A percentile compares a stretch with the other conserved stretches of the same genome.
These are phyloP conservation scores for Paracorniculantispora psalliotae DNA, from an alignment of 2,329 filamentous ascomycete species.

Conservation along the genomic window DNA sequence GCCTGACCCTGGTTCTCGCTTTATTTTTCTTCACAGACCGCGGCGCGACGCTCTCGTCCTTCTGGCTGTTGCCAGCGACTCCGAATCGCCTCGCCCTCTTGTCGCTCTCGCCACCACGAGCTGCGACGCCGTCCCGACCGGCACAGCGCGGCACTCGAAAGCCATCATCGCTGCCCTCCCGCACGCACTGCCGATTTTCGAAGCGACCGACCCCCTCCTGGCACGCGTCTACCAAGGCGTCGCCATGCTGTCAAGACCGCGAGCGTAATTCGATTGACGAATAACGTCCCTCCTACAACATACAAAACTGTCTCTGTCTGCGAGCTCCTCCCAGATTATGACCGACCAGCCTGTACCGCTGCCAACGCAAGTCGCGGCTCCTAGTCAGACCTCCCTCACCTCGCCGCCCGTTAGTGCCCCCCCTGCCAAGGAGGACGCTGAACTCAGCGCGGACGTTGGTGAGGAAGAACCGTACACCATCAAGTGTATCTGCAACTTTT, in stretches of 20 bases:
- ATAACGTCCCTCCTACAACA: constrained; percentile 29
- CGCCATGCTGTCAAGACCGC: constrained; percentile 55
- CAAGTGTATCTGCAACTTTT: constrained; percentile 93
- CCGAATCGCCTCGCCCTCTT: background rate
- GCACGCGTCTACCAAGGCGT: constrained; percentile 43
- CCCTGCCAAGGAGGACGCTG: constrained; percentile 36
- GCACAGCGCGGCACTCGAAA: background rate
- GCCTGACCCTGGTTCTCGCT: background rate
- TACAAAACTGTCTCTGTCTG: constrained; percentile 23
- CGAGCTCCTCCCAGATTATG: constrained; percentile 53
- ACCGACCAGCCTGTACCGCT: constrained; percentile 52
- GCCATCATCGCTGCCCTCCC: background rate
- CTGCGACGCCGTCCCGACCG: background rate
- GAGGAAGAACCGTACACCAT: constrained; percentile 88
- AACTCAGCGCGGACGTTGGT: constrained; percentile 45
- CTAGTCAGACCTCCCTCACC: constrained; percentile 47
- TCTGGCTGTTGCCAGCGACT: background rate
- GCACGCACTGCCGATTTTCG: background rate
- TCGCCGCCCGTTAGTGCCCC: constrained; percentile 24
- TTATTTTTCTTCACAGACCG: background rate
- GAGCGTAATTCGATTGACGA: constrained; percentile 43
- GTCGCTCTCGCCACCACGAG: background rate
- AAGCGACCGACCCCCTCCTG: constrained; percentile 19
- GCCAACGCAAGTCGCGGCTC: constrained; percentile 51
- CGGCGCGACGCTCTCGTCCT: constrained; percentile 5